Conservation (phyloP, 176 grass and related monocot genomes). For the Raddia distichophylla region DNA sequence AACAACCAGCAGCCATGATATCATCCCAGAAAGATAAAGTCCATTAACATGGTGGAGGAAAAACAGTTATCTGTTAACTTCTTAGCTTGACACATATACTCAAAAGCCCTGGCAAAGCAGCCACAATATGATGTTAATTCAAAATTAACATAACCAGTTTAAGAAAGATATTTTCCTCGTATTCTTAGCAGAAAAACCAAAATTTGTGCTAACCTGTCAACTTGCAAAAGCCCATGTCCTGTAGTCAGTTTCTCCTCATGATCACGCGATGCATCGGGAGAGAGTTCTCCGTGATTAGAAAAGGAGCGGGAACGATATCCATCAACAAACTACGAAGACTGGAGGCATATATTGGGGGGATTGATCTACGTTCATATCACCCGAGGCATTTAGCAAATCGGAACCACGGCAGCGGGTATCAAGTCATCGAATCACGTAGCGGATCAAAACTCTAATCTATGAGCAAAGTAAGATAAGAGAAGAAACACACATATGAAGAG, state of each 20-base stretch:
- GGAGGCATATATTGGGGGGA: no score
- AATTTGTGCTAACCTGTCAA: constrained; percentile 66
- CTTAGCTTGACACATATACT: constrained; percentile 75
- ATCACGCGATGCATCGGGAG: no score
- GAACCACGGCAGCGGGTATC: no score
- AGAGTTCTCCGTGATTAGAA: no score
- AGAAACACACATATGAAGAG: no score
- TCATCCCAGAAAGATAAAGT: neutral
- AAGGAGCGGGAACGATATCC: no score
- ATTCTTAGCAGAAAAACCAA: constrained; percentile 21
- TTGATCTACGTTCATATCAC: no score
- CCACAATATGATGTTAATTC: constrained; percentile 20
- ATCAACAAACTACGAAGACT: no score
- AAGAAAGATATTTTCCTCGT: constrained; percentile 7
- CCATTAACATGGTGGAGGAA: neutral
- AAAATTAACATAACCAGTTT: constrained; percentile 40
- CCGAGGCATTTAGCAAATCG: no score
- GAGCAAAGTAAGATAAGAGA: no score
- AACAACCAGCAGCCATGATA: neutral
- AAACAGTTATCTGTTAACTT: constrained; percentile 37
- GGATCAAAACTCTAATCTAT: no score
- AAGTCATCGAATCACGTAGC: no score
- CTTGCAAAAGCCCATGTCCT: constrained; percentile 91
- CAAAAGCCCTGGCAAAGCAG: constrained; percentile 74
- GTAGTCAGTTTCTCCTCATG: constrained; percentile 94